A percentile compares a stretch with the other conserved stretches of the same genome.
These are phyloP conservation scores for Sedum album DNA, from an alignment of 164 flowering plant species.

Conservation along the genomic window DNA sequence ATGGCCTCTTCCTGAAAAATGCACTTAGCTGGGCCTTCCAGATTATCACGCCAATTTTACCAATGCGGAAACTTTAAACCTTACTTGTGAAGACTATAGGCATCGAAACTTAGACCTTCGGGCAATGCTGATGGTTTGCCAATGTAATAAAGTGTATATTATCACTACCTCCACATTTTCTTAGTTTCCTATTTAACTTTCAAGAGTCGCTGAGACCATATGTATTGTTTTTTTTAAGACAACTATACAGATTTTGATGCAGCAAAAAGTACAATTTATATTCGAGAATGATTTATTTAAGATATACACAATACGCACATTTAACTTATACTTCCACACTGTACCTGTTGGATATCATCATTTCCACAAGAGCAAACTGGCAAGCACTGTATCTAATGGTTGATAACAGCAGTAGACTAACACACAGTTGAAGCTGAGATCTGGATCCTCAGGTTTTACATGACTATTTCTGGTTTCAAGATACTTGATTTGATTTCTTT, in stretches of 20 bases:
- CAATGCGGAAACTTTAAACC: neutral
- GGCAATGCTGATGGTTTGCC: neutral
- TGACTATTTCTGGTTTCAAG: neutral
- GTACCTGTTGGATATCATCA: neutral
- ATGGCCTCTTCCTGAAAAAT: constrained; percentile 14
- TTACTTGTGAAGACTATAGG: neutral
- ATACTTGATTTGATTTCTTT: neutral
- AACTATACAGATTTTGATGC: no score
- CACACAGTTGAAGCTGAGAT: neutral
- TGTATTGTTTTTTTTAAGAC: no score
- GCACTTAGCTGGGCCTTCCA: neutral
- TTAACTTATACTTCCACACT: neutral
- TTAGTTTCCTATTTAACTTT: no score
- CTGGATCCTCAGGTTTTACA: neutral
- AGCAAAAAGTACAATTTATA: no score
- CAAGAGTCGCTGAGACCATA: no score
- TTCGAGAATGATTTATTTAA: no score
- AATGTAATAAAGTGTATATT: neutral
- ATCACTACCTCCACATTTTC: neutral
- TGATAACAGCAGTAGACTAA: no score
- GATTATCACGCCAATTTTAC: neutral
- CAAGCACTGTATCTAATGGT: neutral
- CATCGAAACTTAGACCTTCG: neutral
- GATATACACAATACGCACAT: no score
- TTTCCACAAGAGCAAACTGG: neutral